Percentiles rank a stretch among this genome's conserved stretches.
Conservation (phyloP, 345 rosid species). For the Eucalyptus paniculata region DNA sequence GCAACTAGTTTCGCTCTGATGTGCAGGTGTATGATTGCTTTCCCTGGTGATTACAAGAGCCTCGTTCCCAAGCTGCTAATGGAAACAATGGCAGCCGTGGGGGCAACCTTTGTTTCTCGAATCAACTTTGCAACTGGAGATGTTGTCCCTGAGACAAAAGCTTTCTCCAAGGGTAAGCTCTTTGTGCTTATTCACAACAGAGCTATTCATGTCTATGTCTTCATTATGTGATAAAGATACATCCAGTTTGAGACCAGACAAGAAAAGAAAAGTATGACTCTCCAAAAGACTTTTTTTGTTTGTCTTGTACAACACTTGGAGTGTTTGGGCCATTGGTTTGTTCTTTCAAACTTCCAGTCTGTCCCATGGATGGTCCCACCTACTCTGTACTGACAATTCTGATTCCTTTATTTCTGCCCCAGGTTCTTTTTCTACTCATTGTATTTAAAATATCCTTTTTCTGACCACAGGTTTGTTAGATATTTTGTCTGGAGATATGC, state of each 20-base stretch:
- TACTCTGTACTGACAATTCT: not conserved
- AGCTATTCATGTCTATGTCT: not conserved
- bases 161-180: conserved; percentile 73
- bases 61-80: conserved; percentile 74
- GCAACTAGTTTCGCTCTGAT: not conserved
- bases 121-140: conserved; percentile 83
- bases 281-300: not conserved
- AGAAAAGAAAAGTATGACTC: not conserved
- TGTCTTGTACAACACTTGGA: not conserved
- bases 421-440: not conserved
- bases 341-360: not conserved
- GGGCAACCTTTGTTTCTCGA: conserved; percentile 69
- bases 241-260: not conserved
- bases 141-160: conserved; percentile 87
- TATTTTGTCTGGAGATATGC: conserved; percentile 82
- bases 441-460: not conserved
- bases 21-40: conserved; percentile 87
- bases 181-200: not conserved
- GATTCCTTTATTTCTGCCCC: not conserved
- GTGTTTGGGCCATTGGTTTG: not conserved
- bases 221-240: not conserved
- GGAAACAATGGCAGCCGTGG: conserved; percentile 77
- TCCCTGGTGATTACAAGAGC: conserved; percentile 77
- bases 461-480: conserved; percentile 63
- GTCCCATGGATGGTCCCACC: not conserved